A percentile compares a stretch with the other conserved stretches of the same genome.
Conservation (phyloP, 2,329 filamentous ascomycete genomes). For the Ophiostoma novo-ulmi region DNA sequence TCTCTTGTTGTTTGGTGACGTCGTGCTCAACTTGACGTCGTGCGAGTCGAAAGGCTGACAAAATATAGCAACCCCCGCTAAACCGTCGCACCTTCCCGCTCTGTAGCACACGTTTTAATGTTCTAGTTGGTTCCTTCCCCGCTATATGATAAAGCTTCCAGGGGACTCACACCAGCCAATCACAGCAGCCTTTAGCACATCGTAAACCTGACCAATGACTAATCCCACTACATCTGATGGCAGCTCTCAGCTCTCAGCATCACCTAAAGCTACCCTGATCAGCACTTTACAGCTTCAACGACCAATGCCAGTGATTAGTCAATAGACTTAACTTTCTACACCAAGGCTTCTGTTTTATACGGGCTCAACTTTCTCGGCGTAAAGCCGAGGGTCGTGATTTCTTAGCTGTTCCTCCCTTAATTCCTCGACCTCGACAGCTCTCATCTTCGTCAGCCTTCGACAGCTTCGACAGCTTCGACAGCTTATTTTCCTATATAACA, state of each 20-base stretch:
- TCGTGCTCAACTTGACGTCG: not conserved
- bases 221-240: constrained; percentile 15
- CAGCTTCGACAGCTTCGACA: not conserved
- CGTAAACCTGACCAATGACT: constrained; percentile 23
- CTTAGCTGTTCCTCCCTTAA: not conserved
- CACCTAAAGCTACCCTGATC: not conserved
- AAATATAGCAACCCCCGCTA: constrained; percentile 10
- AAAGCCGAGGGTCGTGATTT: not conserved
- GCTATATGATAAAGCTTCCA: constrained; percentile 2
- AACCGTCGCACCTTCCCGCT: not conserved
- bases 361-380: not conserved
- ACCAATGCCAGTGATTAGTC: not conserved
- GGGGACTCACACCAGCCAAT: constrained; percentile 5
- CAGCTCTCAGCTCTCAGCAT: not conserved
- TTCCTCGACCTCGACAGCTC: not conserved
- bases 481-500: not conserved
- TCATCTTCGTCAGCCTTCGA: not conserved
- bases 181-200: not conserved
- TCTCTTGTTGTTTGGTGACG: constrained; percentile 3
- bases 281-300: not conserved
- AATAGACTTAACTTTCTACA: not conserved
- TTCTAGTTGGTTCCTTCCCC: constrained; percentile 22
- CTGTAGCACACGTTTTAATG: not conserved
- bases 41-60: constrained; percentile 22
- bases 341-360: not conserved